Base-by-base conservation (phyloP, 1,139 yeast species). In the Saccharomyces hybrid region DNA sequence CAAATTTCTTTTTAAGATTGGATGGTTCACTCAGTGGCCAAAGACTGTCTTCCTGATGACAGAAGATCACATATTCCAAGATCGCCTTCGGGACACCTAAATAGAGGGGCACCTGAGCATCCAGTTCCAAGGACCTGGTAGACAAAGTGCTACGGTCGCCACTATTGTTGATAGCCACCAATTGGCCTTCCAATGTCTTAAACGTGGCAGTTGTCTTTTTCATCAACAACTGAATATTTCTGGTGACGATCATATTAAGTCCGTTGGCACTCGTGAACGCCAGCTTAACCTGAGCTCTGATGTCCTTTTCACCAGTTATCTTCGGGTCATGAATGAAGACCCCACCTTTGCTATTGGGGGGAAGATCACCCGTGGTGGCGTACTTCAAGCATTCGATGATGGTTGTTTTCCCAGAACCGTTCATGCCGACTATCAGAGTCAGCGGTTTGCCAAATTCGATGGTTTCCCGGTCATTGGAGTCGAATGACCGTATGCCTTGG, bases 341-440 rank as follows among this genome's bases (percentile, higher is more conserved):
- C 3, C 98, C 98, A 52, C 96, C 96, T 69, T 88, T 90, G 50
- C 95, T 84, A 66, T 91, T 91, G 2, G 99, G 99, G 0, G 99
- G 99, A 58, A 91, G 74, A 65, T 87, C 95, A 4, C 99, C 99
- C 0, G 99, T 93, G 11, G 99, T 88, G 21, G 96, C 95, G 69
- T 91, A 93, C 66, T 90, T 83, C 57, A 95, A 75, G 68, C 97
- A 90, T 70, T 95, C 99, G 58, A 95, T 95, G 54, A 95, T 85
- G 1, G 99, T 91, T 0, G 99, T 95, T 69, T 95, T 95, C n/a
- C 99, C 99, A 44, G 96, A 86, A 47, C 99, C 99, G 72, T 95
- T 95, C 57, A 88, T 89, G 0, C 99, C 99, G 51, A 95, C 96
- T 56, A 95, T 93, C 54, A 95, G 76, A 0, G 99, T 95, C 64